Evolutionary conservation across 2,329 filamentous ascomycete genomes (phyloP), one percentile per base, ranked within the genome.

Genomic region (Penicillium sp.): DNA sequence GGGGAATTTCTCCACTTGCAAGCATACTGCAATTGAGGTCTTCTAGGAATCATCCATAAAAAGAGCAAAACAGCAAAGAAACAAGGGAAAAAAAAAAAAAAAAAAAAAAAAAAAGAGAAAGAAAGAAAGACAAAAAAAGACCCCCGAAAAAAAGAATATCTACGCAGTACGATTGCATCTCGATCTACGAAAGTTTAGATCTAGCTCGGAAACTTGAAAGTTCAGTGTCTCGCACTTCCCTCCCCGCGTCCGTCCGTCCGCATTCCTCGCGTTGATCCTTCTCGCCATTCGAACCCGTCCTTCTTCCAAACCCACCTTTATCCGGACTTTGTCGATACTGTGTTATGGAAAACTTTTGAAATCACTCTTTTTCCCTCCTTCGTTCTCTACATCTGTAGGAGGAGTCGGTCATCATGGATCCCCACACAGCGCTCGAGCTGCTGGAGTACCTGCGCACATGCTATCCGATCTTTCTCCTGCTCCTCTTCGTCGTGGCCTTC

Each of bases 401-500:
- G 56, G 54, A 56, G 41, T 50, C 20, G 35, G 44, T 47, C 58
- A 62, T 55, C 57, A 67, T 71, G 63, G 62, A 60, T 60, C 56
- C 70, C 59, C 64, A 69, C 35, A 67, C 71, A 47, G 72, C 74
- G 53, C 70, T 71, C 44, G 64, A 61, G 42, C 65, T 77, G 53
- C 64, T 80, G 54, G 67, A 66, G 44, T 72, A 73, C 58, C 64
- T 81, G 50, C 80, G 81, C 62, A 80, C 77, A 65, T 72, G 78
- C 58, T 87, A 82, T 57, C 83, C 85, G 10, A 79, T 86, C 60
- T 66, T 84, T 49, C 72, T 88, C 51, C 75, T 87, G 46, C 57
- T 81, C 59, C 77, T 87, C 64, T 88, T 88, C 67, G 70, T 86
- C 42, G 67, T 75, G 52, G 77, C 79, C 55, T 86, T 87, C 64